Evolutionary conservation across 2,329 filamentous ascomycete species (phyloP).

Genomic region (Chaetomium sp.): DNA sequence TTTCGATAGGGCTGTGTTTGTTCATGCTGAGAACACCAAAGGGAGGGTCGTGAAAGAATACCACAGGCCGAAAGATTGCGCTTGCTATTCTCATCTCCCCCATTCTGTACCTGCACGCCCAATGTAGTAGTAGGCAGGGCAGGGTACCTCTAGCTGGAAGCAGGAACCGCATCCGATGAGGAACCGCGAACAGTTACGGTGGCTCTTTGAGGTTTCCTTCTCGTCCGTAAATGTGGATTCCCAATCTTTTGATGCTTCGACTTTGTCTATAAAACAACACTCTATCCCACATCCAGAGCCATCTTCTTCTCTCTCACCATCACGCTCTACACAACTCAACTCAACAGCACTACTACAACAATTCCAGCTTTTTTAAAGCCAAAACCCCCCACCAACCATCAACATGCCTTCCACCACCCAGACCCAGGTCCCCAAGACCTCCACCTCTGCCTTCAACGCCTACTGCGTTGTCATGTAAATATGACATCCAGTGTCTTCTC

Average conservation of each 20-base stretch:
- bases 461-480: slow-evolving; percentile 32
- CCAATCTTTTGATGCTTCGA: no score
- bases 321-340: slow-evolving; percentile 15
- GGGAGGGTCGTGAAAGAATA: slow-evolving; percentile 6
- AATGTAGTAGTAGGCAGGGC: no score
- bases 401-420: slow-evolving; percentile 30
- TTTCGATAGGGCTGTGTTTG: no score
- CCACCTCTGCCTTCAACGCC: slow-evolving; percentile 24
- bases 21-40: neutral
- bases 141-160: no score
- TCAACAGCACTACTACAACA: slow-evolving; percentile 5
- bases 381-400: slow-evolving; percentile 21
- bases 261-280: no score
- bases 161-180: no score
- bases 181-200: neutral
- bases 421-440: slow-evolving; percentile 25
- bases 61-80: neutral
- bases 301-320: slow-evolving; percentile 7
- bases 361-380: slow-evolving; percentile 14
- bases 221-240: no score
- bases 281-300: no score
- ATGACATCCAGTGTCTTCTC: slow-evolving; percentile 15
- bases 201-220: neutral
- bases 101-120: no score
- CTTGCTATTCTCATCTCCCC: slow-evolving; percentile 2